phyloP scores from a whole-genome alignment of 345 rosid genomes.

The Hevea brasiliensis region DNA sequence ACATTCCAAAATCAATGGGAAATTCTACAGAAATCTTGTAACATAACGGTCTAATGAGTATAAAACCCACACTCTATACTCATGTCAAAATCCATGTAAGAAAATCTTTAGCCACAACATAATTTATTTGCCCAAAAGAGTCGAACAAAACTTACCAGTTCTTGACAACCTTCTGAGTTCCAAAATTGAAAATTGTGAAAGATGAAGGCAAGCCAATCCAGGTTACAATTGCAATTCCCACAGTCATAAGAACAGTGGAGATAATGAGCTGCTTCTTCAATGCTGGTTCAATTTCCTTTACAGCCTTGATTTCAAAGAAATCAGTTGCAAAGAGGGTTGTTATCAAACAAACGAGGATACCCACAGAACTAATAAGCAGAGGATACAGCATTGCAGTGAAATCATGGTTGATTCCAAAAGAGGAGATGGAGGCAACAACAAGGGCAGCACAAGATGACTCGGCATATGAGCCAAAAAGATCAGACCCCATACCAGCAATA shows the following conservation, averaged over 20 bases:
- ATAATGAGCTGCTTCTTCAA: constrained; percentile 69
- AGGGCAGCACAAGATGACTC: constrained; percentile 79
- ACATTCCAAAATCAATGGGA: too few species aligned
- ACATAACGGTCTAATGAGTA: too few species aligned
- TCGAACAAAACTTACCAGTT: constrained; percentile 44
- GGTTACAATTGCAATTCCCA: constrained; percentile 58
- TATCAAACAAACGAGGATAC: constrained; percentile 69
- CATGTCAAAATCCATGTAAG: too few species aligned
- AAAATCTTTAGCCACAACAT: not conserved
- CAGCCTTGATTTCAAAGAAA: constrained; percentile 61
- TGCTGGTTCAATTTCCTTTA: constrained; percentile 64
- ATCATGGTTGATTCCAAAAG: constrained; percentile 68
- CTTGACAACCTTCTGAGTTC: constrained; percentile 58
- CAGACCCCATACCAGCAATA: constrained; percentile 84
- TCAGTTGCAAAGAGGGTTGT: constrained; percentile 73
- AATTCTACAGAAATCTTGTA: too few species aligned
- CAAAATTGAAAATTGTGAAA: constrained; percentile 69
- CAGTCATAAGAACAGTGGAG: constrained; percentile 62
- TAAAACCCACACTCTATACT: too few species aligned
- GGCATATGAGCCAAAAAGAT: constrained; percentile 73
- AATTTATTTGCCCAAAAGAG: not conserved
- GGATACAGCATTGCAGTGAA: constrained; percentile 67
- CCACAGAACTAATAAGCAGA: constrained; percentile 57
- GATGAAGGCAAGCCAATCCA: constrained; percentile 52
- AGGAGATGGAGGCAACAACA: constrained; percentile 73